Conservation (phyloP, 352 stramenopile genomes). For the Achlya hypogyna region DNA sequence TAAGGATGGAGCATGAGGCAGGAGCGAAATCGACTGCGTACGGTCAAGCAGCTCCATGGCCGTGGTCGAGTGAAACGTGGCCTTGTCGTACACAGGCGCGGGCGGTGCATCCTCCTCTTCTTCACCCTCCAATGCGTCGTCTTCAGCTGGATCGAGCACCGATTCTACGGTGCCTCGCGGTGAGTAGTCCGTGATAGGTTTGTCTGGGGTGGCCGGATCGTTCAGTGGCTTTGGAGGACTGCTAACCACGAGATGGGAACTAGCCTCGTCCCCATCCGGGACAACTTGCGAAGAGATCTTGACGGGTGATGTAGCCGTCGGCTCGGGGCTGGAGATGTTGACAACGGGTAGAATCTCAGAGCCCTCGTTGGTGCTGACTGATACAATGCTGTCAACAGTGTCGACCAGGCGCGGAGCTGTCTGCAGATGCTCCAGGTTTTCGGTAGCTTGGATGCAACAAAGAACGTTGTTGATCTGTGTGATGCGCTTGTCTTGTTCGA, state of each 20-base stretch:
- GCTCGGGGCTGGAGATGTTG: neutral
- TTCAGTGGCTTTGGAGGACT: too few species aligned
- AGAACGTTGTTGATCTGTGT: conserved; percentile 2
- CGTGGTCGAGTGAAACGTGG: neutral
- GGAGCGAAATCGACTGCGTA: neutral
- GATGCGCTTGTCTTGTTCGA: conserved; percentile 4
- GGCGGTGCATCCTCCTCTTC: neutral
- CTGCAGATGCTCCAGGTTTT: neutral
- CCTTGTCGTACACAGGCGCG: conserved; percentile 1
- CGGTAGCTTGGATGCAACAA: neutral
- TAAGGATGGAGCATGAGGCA: neutral
- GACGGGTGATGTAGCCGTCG: too few species aligned
- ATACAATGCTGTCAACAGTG: too few species aligned
- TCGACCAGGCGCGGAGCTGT: neutral
- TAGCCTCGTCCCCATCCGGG: too few species aligned
- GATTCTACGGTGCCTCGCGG: too few species aligned
- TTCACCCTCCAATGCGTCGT: neutral
- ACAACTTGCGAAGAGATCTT: too few species aligned
- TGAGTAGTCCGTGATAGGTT: too few species aligned
- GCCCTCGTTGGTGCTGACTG: too few species aligned
- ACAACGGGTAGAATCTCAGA: too few species aligned
- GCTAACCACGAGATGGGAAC: too few species aligned
- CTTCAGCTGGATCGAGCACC: neutral
- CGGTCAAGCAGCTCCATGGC: neutral
- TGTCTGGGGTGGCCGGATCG: too few species aligned